Conservation (phyloP, 305 asterid species). For the Fraxinus dipetala region DNA sequence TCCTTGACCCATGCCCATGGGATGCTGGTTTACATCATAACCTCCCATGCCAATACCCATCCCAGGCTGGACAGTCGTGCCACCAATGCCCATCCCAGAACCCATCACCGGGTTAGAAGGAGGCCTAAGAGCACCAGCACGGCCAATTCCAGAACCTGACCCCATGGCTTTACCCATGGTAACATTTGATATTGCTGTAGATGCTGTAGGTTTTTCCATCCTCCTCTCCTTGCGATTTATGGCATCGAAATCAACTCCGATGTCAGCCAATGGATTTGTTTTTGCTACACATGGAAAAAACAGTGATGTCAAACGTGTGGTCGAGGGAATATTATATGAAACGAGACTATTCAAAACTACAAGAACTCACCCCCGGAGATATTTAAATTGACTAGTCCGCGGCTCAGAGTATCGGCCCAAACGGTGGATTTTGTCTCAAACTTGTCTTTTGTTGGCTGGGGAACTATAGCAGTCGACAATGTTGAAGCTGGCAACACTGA, state of each 20-base stretch:
- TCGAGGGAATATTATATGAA: not conserved
- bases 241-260: constrained; percentile 95
- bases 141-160: constrained; percentile 85
- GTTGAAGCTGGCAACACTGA: constrained; percentile 35
- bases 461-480: constrained; percentile 39
- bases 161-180: constrained; percentile 99
- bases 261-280: constrained; percentile 79
- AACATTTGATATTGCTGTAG: constrained; percentile 57
- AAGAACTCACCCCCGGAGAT: constrained; percentile 84
- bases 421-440: constrained; percentile 88
- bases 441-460: constrained; percentile 67
- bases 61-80: constrained; percentile 32
- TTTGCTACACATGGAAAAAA: constrained; percentile 56
- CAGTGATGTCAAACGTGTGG: constrained; percentile 10
- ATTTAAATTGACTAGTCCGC: constrained; percentile 86
- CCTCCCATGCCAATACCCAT: not conserved
- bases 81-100: constrained; percentile 42
- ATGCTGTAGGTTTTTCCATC: constrained; percentile 76
- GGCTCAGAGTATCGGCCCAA: constrained; percentile 95
- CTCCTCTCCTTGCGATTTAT: constrained; percentile 91
- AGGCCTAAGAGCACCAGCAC: constrained; percentile 53
- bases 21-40: not conserved
- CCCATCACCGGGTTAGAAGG: constrained; percentile 54
- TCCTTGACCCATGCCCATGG: constrained; percentile 53
- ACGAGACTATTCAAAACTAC: constrained; percentile 5